Evolutionary conservation across 768 basidiomycete species (phyloP), one percentile per base, ranked within the genome.

Genomic region (Suillus subluteus): DNA sequence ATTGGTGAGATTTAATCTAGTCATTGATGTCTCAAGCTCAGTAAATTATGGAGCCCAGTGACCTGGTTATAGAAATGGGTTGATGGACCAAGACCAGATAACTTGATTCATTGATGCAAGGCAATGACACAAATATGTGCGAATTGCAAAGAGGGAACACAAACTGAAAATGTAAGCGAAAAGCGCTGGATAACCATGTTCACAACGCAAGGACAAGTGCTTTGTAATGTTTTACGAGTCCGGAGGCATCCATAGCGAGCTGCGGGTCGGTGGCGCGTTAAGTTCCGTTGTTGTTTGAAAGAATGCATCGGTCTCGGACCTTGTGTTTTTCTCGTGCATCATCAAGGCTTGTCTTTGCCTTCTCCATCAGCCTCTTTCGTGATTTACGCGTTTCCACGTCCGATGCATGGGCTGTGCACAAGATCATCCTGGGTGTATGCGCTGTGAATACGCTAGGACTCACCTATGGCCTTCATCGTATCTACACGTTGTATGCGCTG

Each of bases 151-250:
- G 26, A 13, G 23, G 40, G 18, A 15, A 43, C 26, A 21, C 16
- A 43, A 12, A 3, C 41, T 43, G 59, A 30, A 9, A 61, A 61
- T 12, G 2, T 43, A 43, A 26, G 41, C 12, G 26, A 26, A 43
- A 61, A 61, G 30, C 18, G 26, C 1, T 30, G 15, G 26, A 18
- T 18, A 61, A 13, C 8, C 11, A 4, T n/a, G 12, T 61, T 43
- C 18, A 61, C 18, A 21, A 6, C 21, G 73, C 63, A 52, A 73
- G 68, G 56, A 82, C 64, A 26, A 78, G 68, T 56, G 81, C 75
- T 66, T 83, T 83, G 65, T 81, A 83, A 65, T 81, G 76, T 56
- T 76, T 82, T 70, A 83, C 79, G 59, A 81, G 71, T 23, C 75
- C 77, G 37, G 76, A 71, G 11, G 82, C 79, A 67, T 83, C 81